These are phyloP conservation scores for Exophiala lecanii-corni DNA, from an alignment of 2,329 filamentous ascomycete species.

Conservation along the genomic window DNA sequence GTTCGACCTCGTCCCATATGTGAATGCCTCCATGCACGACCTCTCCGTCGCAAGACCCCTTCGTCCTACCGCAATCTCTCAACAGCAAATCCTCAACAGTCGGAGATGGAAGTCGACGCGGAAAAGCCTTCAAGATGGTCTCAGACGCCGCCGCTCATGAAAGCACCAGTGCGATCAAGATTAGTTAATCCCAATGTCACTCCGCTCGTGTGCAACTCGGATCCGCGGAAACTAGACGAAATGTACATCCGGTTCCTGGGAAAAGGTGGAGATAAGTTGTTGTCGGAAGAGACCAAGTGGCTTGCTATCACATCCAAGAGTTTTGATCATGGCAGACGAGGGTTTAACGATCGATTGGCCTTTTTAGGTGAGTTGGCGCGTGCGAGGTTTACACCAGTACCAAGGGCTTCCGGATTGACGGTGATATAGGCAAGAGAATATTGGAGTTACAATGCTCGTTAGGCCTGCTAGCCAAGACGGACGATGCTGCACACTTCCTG, in stretches of 20 bases:
- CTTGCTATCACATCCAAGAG: slow-evolving; percentile 96
- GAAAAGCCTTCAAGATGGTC: slow-evolving; percentile 58
- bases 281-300: slow-evolving; percentile 94
- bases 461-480: slow-evolving; percentile 47
- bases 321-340: slow-evolving; percentile 89
- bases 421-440: slow-evolving; percentile 50
- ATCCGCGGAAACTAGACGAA: slow-evolving; percentile 67
- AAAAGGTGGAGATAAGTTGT: slow-evolving; percentile 62
- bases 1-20: slow-evolving; percentile 12
- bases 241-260: slow-evolving; percentile 77
- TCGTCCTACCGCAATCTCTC: slow-evolving; percentile 23
- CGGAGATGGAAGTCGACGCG: slow-evolving; percentile 21
- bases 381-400: too few species aligned
- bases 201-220: slow-evolving; percentile 65
- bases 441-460: slow-evolving; percentile 62
- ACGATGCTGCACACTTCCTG: slow-evolving; percentile 35
- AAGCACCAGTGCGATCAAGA: slow-evolving; percentile 53
- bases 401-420: too few species aligned
- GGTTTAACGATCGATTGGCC: slow-evolving; percentile 91
- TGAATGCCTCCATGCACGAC: slow-evolving; percentile 16
- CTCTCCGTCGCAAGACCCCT: slow-evolving; percentile 9
- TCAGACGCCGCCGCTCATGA: slow-evolving; percentile 65
- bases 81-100: slow-evolving; percentile 13
- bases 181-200: slow-evolving; percentile 32
- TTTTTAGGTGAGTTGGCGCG: slow-evolving; percentile 68